These are phyloP conservation scores for Verticillium albo-atrum DNA, from an alignment of 2,329 filamentous ascomycete genomes.

Conservation along the genomic window DNA sequence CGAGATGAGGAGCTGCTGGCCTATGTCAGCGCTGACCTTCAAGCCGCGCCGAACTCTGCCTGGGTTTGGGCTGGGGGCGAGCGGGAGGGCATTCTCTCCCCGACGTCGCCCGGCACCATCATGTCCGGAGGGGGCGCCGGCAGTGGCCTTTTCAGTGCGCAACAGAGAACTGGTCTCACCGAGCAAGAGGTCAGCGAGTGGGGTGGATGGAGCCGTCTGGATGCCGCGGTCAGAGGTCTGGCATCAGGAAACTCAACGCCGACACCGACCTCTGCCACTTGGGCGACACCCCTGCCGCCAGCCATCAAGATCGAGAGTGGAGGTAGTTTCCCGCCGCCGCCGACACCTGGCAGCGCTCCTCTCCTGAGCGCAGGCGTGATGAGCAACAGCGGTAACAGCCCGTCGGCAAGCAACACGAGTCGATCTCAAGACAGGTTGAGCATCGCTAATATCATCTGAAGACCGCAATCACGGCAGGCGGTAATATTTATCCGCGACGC, in stretches of 20 bases:
- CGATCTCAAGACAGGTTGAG: constrained; percentile 30
- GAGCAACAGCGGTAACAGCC: constrained; percentile 20
- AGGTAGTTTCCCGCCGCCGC: constrained; percentile 17
- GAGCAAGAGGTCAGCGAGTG: constrained; percentile 61
- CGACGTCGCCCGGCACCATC: constrained; percentile 9
- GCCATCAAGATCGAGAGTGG: constrained; percentile 28
- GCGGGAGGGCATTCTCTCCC: constrained; percentile 26
- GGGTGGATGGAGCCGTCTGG: constrained; percentile 76
- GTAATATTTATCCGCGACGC: too few relatives aligned
- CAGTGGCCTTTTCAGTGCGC: constrained; percentile 38
- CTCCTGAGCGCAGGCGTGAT: constrained; percentile 14
- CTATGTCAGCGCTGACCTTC: constrained; percentile 82
- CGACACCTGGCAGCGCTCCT: constrained; percentile 16
- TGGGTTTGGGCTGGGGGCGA: constrained; percentile 79
- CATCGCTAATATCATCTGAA: constrained; percentile 40
- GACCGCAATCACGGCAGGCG: constrained; percentile 22
- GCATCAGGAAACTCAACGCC: constrained; percentile 18
- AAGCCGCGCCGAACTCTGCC: constrained; percentile 68
- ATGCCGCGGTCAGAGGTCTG: constrained; percentile 37
- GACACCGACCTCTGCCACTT: constrained; percentile 26
- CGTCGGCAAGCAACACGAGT: constrained; percentile 17
- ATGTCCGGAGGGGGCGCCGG: constrained; percentile 19
- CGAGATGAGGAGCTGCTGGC: constrained; percentile 84
- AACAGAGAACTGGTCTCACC: constrained; percentile 46
- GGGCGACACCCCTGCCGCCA: constrained; percentile 23